phyloP scores from a whole-genome alignment of 768 basidiomycete genomes.

The Russula virescens region DNA sequence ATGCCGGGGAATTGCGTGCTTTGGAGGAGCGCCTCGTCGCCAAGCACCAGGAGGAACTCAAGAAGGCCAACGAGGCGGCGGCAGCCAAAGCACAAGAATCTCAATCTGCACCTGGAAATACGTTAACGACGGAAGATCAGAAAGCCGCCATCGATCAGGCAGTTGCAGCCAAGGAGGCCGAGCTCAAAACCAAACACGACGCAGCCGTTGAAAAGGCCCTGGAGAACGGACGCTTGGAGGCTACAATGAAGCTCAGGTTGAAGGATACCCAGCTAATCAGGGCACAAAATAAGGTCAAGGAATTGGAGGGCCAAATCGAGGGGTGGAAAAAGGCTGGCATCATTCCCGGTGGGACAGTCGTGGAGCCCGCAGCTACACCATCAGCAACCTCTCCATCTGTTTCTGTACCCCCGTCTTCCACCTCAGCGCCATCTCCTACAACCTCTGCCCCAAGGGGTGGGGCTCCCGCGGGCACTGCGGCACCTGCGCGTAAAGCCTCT shows the following conservation, averaged over 20 bases:
- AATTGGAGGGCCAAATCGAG: conserved; percentile 57
- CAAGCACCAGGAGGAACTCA: conserved; percentile 51
- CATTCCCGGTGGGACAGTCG: conserved; percentile 28
- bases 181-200: conserved; percentile 41
- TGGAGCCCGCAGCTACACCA: neutral
- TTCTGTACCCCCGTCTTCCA: conserved; percentile 25
- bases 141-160: conserved; percentile 48
- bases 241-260: conserved; percentile 52
- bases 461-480: neutral
- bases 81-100: conserved; percentile 31
- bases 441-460: conserved; percentile 23
- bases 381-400: conserved; percentile 16
- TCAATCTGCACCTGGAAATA: conserved; percentile 21
- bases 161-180: conserved; percentile 44
- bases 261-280: conserved; percentile 67
- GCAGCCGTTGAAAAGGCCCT: conserved; percentile 59
- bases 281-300: conserved; percentile 57
- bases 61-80: conserved; percentile 40
- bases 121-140: conserved; percentile 27
- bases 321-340: conserved; percentile 50
- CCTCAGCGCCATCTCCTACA: conserved; percentile 28
- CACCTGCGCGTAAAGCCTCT: conserved; percentile 7
- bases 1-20: conserved; percentile 53
- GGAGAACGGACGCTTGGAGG: conserved; percentile 64
- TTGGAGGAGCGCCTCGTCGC: conserved; percentile 49